Percentiles rank a stretch among this genome's conserved stretches.
phyloP scores from a whole-genome alignment of 371 early-diverging fungal species.

The Thermomucor indicae-seudaticae region DNA sequence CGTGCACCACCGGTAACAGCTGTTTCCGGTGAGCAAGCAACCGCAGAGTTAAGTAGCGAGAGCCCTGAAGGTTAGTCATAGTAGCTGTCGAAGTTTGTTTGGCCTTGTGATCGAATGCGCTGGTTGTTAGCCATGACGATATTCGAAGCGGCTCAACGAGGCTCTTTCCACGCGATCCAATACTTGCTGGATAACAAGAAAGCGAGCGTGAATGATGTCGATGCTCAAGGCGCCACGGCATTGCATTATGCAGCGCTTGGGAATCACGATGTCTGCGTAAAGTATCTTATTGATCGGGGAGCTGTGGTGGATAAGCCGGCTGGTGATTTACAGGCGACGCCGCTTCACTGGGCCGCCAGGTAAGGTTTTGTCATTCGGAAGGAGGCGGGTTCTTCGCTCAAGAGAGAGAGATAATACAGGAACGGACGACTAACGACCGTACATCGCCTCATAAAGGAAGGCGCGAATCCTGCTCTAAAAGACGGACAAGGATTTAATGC shows the following conservation, averaged over 20 bases:
- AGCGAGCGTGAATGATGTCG: conserved; percentile 48
- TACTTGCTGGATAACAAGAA: conserved; percentile 49
- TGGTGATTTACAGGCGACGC: conserved; percentile 78
- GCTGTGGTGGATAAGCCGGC: conserved; percentile 75
- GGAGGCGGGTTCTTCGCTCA: neutral
- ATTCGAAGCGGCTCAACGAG: conserved; percentile 67
- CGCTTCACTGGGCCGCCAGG: conserved; percentile 88
- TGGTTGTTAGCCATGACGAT: conserved; percentile 27
- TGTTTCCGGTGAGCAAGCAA: conserved; percentile 22
- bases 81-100: neutral
- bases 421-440: conserved; percentile 75
- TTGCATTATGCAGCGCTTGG: conserved; percentile 83
- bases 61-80: conserved; percentile 32
- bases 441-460: conserved; percentile 67
- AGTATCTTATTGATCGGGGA: conserved; percentile 77
- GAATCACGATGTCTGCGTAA: conserved; percentile 69
- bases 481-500: conserved; percentile 90
- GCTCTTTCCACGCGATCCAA: conserved; percentile 52
- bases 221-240: conserved; percentile 64
- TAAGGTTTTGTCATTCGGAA: conserved; percentile 13
- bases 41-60: conserved; percentile 49
- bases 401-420: too few relatives aligned
- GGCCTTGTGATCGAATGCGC: neutral
- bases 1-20: conserved; percentile 3
- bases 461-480: conserved; percentile 68